Base-by-base conservation (phyloP, 441 rosid genomes). In the Hura crepitans region DNA sequence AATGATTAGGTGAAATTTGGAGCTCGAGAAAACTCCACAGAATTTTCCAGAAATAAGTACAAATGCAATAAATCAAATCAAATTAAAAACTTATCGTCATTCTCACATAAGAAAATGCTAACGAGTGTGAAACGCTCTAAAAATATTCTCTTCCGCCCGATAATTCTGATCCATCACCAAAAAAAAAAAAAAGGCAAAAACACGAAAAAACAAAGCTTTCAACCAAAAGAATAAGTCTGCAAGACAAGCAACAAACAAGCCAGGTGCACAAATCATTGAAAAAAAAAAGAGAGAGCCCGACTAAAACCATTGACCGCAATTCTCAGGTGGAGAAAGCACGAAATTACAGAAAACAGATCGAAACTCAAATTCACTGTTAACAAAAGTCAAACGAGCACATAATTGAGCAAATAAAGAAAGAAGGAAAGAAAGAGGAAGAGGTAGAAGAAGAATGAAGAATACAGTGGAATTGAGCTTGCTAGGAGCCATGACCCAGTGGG, bases 381-480 rank as follows among this genome's bases (percentile, higher is more conserved):
- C 28, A 37, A 42, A 73, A 50, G 51, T 67, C 33, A 73, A 65
- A 5, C 4, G 14, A 62, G 12, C 49, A 54, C 1, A 23, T 20
- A 69, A 43, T 10, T 27, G 35, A 28, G 7, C 18, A 45, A n/a
- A 2, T 1, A 66, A 17, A 22, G 30, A 70, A 43, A 27, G n/a
- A 17, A 14, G 12, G 43, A 46, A 15, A 10, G 31, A 51, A 55
- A 61, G n/a, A 43, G 8, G 68, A 72, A 66, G n/a, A n/a, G n/a
- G n/a, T n/a, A n/a, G n/a, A n/a, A n/a, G n/a, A n/a, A n/a, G n/a
- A n/a, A n/a, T n/a, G n/a, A n/a, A 57, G 33, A 64, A 77, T 59
- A 91, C 96, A 79, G 85, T 65, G 23, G 88, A 66, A 82, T 81
- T 82, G 80, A 80, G 75, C 83, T 84, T 78, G 85, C 72, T 64